These are phyloP conservation scores for Septoria linicola DNA, from an alignment of 2,329 filamentous ascomycete genomes.

Conservation along the genomic window DNA sequence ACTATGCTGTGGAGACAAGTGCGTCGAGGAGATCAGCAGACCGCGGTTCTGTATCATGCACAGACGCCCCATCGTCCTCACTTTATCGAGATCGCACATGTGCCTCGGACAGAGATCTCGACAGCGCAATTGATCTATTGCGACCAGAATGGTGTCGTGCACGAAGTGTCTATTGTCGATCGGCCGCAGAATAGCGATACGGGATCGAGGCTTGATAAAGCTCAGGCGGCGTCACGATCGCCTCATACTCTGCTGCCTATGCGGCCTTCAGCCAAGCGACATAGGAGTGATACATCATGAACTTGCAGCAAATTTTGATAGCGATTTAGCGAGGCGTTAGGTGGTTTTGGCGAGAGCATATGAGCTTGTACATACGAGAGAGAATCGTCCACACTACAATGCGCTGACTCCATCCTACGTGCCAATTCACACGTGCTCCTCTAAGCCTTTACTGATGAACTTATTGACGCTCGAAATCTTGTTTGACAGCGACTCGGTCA, in stretches of 20 bases:
- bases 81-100: not conserved
- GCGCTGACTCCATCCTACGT: too few species aligned
- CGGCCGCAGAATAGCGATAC: too few species aligned
- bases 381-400: too few species aligned
- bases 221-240: too few species aligned
- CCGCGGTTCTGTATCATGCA: not conserved
- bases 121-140: not conserved
- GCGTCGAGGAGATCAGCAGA: not conserved
- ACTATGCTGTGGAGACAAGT: not conserved
- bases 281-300: too few species aligned
- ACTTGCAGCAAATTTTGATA: too few species aligned
- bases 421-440: conserved; percentile 8
- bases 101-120: not conserved
- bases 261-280: too few species aligned
- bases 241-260: too few species aligned
- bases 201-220: too few species aligned
- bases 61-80: not conserved
- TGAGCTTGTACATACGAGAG: too few species aligned
- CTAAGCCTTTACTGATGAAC: conserved; percentile 5
- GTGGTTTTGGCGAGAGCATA: too few species aligned
- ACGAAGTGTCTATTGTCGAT: conserved; percentile 6
- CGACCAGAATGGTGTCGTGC: conserved; percentile 1
- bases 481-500: conserved; percentile 27
- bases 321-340: too few species aligned
- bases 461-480: conserved; percentile 20